Base-by-base conservation (phyloP, 352 stramenopile species). In the Pythium rishiriense region DNA sequence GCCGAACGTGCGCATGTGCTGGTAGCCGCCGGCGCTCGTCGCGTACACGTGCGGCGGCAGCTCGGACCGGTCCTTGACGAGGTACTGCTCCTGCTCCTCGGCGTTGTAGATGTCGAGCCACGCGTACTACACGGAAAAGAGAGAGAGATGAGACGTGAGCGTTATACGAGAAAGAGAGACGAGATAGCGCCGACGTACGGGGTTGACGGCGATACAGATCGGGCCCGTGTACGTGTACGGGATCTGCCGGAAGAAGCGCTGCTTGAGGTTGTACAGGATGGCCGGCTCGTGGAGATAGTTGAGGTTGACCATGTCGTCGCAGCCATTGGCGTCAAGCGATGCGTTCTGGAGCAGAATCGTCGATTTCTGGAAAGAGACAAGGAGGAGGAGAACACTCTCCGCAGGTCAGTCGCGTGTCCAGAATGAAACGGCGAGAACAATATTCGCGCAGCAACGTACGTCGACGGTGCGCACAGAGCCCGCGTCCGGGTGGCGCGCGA, bases 121-220 rank as follows among this genome's bases (percentile, higher is more conserved):
- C 45, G 87, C 90, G 66, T 98, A 99, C 70, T 95, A 65, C 15
- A 17, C 11, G 17, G 22, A 22, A 15, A 31, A 19, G 10, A 33
- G n/a, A 37, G 33, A 12, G n/a, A 25, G 14, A 12, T 37, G n/a
- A n/a, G n/a, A n/a, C n/a, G 31, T 22, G 31, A 51, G 14, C 35
- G 41, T 55, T 46, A n/a, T n/a, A 26, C 11, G 11, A 8, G 47
- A 48, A n/a, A 58, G 11, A 46, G 11, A 45, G 22, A 21, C 15
- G 9, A n/a, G 10, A 43, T 12, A 21, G 37, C 9, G n/a, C 1
- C 19, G 12, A 90, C 86, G 69, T 93, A 95, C 86, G 37, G 96
- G 97, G 73, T 99, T 99, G 31, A 99, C 93, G 24, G 97, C 96
- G 62, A 99, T 98, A 68, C 98, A 95, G 76, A 99, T 98, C 24